Base-by-base conservation (phyloP, 345 rosid genomes). In the Arabidopsis suecica region DNA sequence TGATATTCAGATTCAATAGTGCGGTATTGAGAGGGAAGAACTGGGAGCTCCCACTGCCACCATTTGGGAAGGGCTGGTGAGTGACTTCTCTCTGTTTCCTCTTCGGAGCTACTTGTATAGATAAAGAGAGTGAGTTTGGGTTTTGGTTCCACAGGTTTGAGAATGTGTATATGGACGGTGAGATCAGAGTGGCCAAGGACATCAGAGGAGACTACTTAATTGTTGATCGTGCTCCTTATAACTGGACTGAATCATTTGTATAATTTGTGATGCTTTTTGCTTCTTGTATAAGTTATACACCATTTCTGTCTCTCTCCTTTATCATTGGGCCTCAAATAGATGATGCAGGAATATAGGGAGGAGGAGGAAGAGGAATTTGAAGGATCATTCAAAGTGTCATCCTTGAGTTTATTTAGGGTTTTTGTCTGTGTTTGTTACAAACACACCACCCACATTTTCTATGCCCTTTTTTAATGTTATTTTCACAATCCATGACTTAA, bases 21-120 rank as follows among this genome's bases (percentile, higher is more conserved):
- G 98, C 98, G 2, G 91, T 91, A 69, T 72, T 93, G 33, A 84
- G 94, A 41, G 96, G 88, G 54, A 80, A 64, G 68, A 79, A 25
- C 34, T 91, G 96, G 97, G 96, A 91, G 85, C 49, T 91, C 33
- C 97, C 94, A 4, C 77, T 93, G 78, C 97, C 98, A 50, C 97
- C 98, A 7, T 91, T 88, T 69, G 97, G 97, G 72, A 81, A 87
- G 84, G 98, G 98, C 59, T 93, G 97, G 98, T 93, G 68, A 84
- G 98, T 42, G 51, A 10, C 11, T 40, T 40, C 44, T 40, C 44
- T 49, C 12, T 47, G 16, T 47, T 47, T 6, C 20, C 32, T 28
- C 32, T 28, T 28, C 32, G 32, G 32, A 28, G 32, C 32, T 28
- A 28, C 48, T 45, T 2, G 8, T 49, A 49, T 7, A 49, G 54